phyloP scores from a whole-genome alignment of 106 monocot genomes.

The Alisma plantagoaquatica region DNA sequence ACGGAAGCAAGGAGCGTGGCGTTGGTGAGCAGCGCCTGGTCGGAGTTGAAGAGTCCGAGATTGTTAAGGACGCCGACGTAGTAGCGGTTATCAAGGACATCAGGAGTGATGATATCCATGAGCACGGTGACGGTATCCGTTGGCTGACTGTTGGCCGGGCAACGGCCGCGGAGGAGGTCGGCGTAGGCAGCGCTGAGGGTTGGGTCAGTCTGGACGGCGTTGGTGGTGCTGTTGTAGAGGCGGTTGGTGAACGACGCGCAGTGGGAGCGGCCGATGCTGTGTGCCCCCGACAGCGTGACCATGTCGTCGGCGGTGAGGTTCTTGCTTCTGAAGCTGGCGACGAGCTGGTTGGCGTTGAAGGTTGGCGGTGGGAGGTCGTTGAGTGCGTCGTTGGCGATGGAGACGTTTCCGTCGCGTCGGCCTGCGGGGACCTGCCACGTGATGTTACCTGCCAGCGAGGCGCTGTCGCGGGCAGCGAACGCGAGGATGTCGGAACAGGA shows the following conservation, averaged over 20 bases:
- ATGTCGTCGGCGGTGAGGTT: constrained; percentile 9
- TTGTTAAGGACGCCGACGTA: constrained; percentile 19
- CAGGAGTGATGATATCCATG: constrained; percentile 35
- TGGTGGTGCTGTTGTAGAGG: constrained; percentile 32
- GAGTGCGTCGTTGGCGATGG: not conserved
- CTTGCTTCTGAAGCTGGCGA: constrained; percentile 4
- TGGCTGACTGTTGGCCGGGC: constrained; percentile 18
- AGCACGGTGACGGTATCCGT: constrained; percentile 7
- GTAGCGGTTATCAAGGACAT: constrained; percentile 31
- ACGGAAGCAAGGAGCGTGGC: constrained; percentile 2
- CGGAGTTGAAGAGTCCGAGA: constrained; percentile 40
- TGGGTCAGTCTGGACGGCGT: not conserved
- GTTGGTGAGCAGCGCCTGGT: constrained; percentile 27
- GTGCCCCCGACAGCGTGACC: constrained; percentile 17
- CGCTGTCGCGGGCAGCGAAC: constrained; percentile 17
- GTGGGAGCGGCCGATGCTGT: constrained; percentile 22
- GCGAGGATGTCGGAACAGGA: constrained; percentile 31
- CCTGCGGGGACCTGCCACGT: constrained; percentile 20
- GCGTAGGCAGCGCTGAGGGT: constrained; percentile 24
- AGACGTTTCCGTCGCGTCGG: constrained; percentile 18
- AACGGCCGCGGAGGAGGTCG: constrained; percentile 11
- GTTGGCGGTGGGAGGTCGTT: constrained; percentile 5
- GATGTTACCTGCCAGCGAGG: constrained; percentile 15
- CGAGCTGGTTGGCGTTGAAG: constrained; percentile 11
- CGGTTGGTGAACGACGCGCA: constrained; percentile 24